Evolutionary conservation across 164 flowering plant genomes (phyloP).

Genomic region (Taxillus chinensis): DNA sequence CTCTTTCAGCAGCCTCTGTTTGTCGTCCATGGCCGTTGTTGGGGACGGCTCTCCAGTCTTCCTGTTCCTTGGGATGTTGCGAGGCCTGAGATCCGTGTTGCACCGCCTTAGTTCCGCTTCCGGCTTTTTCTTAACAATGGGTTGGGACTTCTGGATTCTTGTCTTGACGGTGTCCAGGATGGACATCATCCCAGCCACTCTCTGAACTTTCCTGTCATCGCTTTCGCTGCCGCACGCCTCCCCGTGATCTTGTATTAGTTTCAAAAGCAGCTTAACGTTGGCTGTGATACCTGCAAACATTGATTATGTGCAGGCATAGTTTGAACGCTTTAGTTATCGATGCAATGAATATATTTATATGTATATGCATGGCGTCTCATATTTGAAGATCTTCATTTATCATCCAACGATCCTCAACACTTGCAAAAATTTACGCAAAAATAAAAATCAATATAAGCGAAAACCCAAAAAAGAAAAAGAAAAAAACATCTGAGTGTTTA

Average conservation of each 20-base stretch:
- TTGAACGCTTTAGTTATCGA: not conserved
- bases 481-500: not conserved
- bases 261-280: slow-evolving; percentile 43
- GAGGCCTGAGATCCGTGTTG: slow-evolving; percentile 36
- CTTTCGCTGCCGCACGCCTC: slow-evolving; percentile 29
- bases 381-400: too few relatives aligned
- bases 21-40: slow-evolving; percentile 27
- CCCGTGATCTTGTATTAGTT: slow-evolving; percentile 54
- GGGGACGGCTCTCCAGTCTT: slow-evolving; percentile 9
- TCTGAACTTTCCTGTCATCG: slow-evolving; percentile 30
- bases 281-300: slow-evolving; percentile 36
- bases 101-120: slow-evolving; percentile 43
- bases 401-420: not conserved
- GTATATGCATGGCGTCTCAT: not conserved
- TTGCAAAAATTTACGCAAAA: not conserved
- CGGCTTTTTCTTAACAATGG: slow-evolving; percentile 13
- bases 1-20: slow-evolving; percentile 39
- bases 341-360: too few relatives aligned
- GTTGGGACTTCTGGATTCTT: slow-evolving; percentile 44
- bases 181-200: slow-evolving; percentile 55
- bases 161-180: slow-evolving; percentile 48
- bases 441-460: not conserved
- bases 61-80: slow-evolving; percentile 20
- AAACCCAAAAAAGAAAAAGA: not conserved
- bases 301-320: not conserved